Evolutionary conservation across 345 rosid species (phyloP).

Genomic region (Arabis hirsuta): DNA sequence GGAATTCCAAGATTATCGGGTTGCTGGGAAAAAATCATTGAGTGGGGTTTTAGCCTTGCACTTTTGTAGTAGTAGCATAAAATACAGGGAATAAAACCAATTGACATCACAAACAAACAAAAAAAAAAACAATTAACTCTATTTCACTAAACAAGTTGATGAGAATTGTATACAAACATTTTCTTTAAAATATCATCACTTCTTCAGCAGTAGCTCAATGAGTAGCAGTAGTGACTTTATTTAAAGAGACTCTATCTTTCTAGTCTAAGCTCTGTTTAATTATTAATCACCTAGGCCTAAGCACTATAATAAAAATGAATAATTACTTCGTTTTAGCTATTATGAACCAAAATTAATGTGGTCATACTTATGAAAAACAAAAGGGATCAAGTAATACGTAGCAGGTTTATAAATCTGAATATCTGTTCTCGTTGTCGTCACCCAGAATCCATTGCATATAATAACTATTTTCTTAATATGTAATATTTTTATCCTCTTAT

Average conservation of each 20-base stretch:
- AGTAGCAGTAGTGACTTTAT: constrained; percentile 14
- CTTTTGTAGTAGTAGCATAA: neutral
- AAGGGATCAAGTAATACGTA: constrained; percentile 22
- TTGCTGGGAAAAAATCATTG: neutral
- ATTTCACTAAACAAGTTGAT: neutral
- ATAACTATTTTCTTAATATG: constrained; percentile 2
- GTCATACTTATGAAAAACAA: constrained; percentile 7
- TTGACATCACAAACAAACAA: too few species aligned
- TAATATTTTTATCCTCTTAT: neutral
- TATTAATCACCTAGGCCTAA: constrained; percentile 23
- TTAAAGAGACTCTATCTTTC: constrained; percentile 26
- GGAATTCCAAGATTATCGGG: neutral
- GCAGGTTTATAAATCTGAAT: constrained; percentile 24
- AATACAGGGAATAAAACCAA: too few species aligned
- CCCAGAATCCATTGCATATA: constrained; percentile 4
- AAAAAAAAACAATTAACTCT: neutral
- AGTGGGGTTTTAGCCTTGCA: neutral
- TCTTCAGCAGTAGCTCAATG: constrained; percentile 32
- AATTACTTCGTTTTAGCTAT: neutral
- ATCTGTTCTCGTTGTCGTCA: neutral
- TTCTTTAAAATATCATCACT: constrained; percentile 6
- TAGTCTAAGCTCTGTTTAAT: constrained; percentile 25
- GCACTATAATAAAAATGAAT: neutral
- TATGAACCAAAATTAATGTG: constrained; percentile 13
- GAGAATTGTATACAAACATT: neutral